Conservation (phyloP, 179 eudicot genomes). For the Beta macrorhiza region DNA sequence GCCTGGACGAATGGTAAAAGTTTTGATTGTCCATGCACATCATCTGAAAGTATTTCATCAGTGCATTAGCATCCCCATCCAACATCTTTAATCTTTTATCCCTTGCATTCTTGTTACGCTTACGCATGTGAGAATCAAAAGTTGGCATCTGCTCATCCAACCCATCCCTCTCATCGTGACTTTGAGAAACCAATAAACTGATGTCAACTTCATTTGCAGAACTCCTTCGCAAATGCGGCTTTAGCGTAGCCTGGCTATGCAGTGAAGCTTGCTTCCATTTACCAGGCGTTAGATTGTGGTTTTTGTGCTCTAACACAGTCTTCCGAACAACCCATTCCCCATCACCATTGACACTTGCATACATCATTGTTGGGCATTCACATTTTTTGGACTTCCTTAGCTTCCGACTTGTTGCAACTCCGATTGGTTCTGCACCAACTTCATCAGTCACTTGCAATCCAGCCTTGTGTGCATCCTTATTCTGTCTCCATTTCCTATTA, state of each 20-base stretch:
- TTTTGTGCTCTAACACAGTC: not conserved
- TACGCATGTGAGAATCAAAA: not conserved
- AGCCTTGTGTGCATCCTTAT: not conserved
- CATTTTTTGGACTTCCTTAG: not conserved
- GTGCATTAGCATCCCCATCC: constrained; percentile 1
- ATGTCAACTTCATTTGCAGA: too few species aligned
- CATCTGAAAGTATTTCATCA: not conserved
- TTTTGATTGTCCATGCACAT: not conserved
- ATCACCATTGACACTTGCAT: not conserved
- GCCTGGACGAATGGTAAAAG: not conserved
- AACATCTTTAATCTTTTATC: not conserved
- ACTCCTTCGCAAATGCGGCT: too few species aligned
- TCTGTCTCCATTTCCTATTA: not conserved
- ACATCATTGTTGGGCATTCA: not conserved
- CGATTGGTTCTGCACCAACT: not conserved
- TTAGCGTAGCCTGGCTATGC: too few species aligned
- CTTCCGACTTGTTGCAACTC: not conserved
- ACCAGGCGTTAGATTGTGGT: not conserved
- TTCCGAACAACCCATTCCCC: not conserved
- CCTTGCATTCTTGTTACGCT: not conserved
- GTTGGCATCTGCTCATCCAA: not conserved
- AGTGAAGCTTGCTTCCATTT: not conserved
- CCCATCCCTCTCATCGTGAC: not conserved
- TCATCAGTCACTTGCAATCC: not conserved
- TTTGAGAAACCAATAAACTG: not conserved